These are phyloP conservation scores for Umbilicaria muhlenbergii DNA, from an alignment of 495 filamentous ascomycete genomes.

Conservation along the genomic window DNA sequence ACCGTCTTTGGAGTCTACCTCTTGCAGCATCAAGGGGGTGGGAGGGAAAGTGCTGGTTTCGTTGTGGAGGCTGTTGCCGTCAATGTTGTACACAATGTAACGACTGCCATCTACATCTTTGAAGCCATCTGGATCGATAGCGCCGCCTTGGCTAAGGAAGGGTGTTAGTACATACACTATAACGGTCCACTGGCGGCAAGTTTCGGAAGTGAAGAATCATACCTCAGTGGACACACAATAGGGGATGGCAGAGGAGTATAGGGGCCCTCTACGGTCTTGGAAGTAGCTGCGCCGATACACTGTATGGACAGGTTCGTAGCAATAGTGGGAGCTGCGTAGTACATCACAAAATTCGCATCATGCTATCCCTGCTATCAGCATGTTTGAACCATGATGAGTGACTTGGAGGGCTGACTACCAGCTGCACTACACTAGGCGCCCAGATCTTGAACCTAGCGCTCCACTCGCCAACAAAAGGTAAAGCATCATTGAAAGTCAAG, in stretches of 20 bases:
- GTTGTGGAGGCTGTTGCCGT: slow-evolving; percentile 42
- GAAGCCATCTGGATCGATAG: slow-evolving; percentile 25
- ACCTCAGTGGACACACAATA: slow-evolving; percentile 19
- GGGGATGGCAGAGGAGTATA: slow-evolving; percentile 18
- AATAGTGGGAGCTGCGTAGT: slow-evolving; percentile 21
- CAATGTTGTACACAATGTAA: slow-evolving; percentile 31
- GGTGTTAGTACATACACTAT: too few species aligned
- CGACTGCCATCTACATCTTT: slow-evolving; percentile 15
- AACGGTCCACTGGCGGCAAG: too few species aligned
- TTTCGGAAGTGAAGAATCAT: too few species aligned
- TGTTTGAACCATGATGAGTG: neutral
- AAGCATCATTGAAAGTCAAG: slow-evolving; percentile 15
- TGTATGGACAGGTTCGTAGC: slow-evolving; percentile 16
- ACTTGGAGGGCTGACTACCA: too few species aligned
- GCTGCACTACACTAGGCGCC: slow-evolving; percentile 31
- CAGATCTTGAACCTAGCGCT: slow-evolving; percentile 19
- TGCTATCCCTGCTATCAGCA: neutral
- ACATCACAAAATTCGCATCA: slow-evolving; percentile 25
- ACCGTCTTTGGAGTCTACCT: slow-evolving; percentile 30
- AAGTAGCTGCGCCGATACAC: slow-evolving; percentile 28
- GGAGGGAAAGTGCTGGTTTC: slow-evolving; percentile 30
- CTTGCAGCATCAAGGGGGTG: slow-evolving; percentile 47
- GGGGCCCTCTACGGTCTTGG: slow-evolving; percentile 19
- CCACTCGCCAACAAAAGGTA: slow-evolving; percentile 19
- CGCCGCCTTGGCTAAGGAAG: slow-evolving; percentile 16